phyloP scores from a whole-genome alignment of 1,284 basidiomycete species.

The Marasmius oreades region DNA sequence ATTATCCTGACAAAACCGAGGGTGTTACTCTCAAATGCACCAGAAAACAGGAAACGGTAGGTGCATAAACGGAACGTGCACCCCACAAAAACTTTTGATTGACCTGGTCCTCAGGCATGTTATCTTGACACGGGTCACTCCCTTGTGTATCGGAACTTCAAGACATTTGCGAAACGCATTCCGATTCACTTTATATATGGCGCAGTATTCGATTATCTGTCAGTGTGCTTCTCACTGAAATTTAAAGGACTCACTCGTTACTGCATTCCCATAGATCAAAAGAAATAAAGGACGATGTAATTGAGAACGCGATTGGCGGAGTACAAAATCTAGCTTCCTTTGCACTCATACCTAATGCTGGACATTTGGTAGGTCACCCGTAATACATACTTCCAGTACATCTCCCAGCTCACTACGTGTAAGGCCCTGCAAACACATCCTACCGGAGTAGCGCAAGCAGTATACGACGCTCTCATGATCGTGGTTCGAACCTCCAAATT shows the following conservation, averaged over 20 bases:
- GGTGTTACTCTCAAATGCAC: conserved; percentile 52
- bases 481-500: not conserved
- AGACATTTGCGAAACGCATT: conserved; percentile 30
- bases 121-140: conserved; percentile 38
- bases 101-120: conserved; percentile 33
- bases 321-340: conserved; percentile 37
- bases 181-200: conserved; percentile 52
- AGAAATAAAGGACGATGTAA: conserved; percentile 35
- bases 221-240: conserved; percentile 12
- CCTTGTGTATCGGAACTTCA: conserved; percentile 35
- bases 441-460: conserved; percentile 27
- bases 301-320: conserved; percentile 33
- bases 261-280: conserved; percentile 27
- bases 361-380: conserved; percentile 33
- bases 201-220: conserved; percentile 43
- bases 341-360: conserved; percentile 29
- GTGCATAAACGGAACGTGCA: not conserved
- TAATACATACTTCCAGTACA: not conserved
- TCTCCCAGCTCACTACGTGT: not conserved
- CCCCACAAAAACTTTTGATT: not conserved
- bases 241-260: not conserved
- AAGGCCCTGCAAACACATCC: conserved; percentile 33
- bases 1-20: conserved; percentile 40
- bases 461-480: conserved; percentile 23
- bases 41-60: conserved; percentile 42